Base-by-base conservation (phyloP, 805 yeast species). In the Metschnikowia amazonensis region DNA sequence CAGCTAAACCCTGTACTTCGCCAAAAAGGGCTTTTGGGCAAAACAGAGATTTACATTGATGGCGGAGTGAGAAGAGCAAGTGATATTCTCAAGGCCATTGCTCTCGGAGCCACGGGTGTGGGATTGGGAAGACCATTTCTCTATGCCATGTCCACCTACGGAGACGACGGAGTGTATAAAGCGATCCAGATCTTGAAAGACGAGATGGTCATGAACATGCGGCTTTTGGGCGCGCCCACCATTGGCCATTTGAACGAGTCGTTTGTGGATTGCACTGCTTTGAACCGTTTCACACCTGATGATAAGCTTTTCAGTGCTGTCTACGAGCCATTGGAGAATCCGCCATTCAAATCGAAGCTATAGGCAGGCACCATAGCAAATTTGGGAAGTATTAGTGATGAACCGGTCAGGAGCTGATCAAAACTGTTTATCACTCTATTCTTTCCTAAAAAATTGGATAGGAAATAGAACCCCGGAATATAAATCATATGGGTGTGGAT, bases 41-140 rank as follows among this genome's bases (percentile, higher is more conserved):
- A 77, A 48, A 68, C 84, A 42, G 86, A 83, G 54, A 74, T 86
- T 7, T 85, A 69, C 59, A 62, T 86, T 24, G 94, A 86, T 58
- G 94, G 95, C 43, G 94, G 94, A 30, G 72, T 86, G 23, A 74
- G 89, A 50, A 73, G 92, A 55, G 94, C 86, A 9, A 77, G 89
- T 3, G 95, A 86, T 59, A 66, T 86, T n/a, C 55, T 86, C 41
- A 86, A 86, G 58, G 92, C 94, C 0, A 61, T 86, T 11, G 81
- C 87, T 46, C 69, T 86, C 3, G 95, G 94, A 8, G 94, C 92
- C 24, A 79, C 75, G 47, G 88, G 86, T 3, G 81, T 79, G 3
- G 94, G 94, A 1, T 63, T 86, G 32, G 90, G 94, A 4, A 72
- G 92, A 46, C 88, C 90, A 2, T 82, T 86, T 62, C 60, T 85